Evolutionary conservation across 176 grass and related monocot species (phyloP).

Genomic region (Phragmites australis): DNA sequence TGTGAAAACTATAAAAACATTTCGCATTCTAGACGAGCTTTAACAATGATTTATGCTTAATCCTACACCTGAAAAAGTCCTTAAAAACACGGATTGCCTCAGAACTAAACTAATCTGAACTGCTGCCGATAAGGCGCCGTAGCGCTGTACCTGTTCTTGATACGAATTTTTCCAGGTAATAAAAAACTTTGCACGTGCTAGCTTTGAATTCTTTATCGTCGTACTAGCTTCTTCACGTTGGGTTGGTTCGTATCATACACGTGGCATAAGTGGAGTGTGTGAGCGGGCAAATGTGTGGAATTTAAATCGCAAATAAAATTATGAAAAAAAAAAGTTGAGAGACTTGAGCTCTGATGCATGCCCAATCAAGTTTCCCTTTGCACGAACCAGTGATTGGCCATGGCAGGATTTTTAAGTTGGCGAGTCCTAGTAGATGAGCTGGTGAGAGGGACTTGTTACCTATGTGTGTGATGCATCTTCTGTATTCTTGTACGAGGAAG

Average conservation of each 20-base stretch:
- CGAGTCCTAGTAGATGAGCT: neutral
- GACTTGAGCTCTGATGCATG: neutral
- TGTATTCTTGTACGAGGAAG: no score
- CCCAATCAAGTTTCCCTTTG: neutral
- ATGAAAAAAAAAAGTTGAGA: neutral
- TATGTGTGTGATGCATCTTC: no score
- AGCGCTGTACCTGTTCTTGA: neutral
- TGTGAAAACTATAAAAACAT: no score
- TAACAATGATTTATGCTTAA: neutral
- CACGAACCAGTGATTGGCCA: neutral
- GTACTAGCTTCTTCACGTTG: neutral
- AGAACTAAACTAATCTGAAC: no score
- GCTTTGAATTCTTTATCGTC: neutral
- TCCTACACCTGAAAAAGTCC: no score
- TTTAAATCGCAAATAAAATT: no score
- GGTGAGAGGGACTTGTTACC: no score
- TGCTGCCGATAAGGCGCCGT: neutral
- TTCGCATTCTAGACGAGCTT: neutral
- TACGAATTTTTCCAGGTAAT: neutral
- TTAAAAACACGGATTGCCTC: no score
- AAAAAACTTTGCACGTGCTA: neutral
- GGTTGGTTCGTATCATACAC: neutral
- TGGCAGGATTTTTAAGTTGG: neutral
- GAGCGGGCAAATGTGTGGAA: neutral
- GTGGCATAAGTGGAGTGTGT: neutral